These are phyloP conservation scores for Fusarium sp. DNA, from an alignment of 2,329 filamentous ascomycete genomes.

Conservation along the genomic window DNA sequence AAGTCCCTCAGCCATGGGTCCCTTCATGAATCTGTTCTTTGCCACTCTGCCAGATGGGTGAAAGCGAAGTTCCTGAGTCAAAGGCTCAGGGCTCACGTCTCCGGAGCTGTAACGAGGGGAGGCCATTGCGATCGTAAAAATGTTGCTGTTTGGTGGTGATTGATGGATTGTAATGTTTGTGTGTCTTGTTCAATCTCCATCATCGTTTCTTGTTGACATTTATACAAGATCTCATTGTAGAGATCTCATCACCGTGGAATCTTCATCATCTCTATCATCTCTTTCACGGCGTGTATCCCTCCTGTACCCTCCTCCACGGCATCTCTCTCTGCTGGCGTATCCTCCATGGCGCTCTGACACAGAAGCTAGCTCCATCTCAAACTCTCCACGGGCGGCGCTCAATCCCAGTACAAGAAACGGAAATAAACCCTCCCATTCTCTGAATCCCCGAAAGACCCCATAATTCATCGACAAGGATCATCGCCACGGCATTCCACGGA, in stretches of 20 bases:
- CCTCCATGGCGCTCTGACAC: not conserved
- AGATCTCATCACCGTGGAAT: not conserved
- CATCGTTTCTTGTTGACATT: not conserved
- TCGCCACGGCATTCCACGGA: conserved; percentile 32
- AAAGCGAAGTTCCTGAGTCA: conserved; percentile 61
- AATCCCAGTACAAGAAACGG: not conserved
- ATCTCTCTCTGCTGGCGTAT: too few relatives aligned
- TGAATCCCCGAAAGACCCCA: not conserved
- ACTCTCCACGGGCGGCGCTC: conserved; percentile 5
- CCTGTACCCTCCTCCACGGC: too few relatives aligned
- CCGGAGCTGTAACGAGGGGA: conserved; percentile 35
- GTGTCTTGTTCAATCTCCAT: not conserved
- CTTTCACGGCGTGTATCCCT: too few relatives aligned
- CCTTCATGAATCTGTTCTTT: conserved; percentile 75
- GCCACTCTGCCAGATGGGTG: conserved; percentile 61
- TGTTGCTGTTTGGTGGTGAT: not conserved
- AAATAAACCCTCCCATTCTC: not conserved
- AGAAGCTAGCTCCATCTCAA: not conserved
- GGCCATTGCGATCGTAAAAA: conserved; percentile 16
- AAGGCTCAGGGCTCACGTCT: conserved; percentile 32
- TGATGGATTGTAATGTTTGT: not conserved
- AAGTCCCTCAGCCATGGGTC: conserved; percentile 74
- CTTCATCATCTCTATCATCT: not conserved
- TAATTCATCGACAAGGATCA: not conserved
- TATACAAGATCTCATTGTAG: conserved; percentile 2